Base-by-base conservation (phyloP, 441 rosid species). In the Melastoma candidum region DNA sequence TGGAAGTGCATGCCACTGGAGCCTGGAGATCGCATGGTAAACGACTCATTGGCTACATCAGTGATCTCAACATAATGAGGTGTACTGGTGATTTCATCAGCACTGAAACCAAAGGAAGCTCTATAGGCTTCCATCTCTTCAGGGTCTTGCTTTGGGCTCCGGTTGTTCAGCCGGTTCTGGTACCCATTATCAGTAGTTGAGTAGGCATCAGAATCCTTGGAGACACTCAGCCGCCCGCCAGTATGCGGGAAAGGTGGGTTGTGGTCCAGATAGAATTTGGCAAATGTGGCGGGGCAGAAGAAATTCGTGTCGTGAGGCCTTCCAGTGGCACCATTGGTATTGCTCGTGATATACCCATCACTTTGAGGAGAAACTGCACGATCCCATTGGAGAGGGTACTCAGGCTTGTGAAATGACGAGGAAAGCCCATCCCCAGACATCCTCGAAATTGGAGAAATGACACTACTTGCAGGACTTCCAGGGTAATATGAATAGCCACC, bases 101-200 rank as follows among this genome's bases (percentile, higher is more conserved):
- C 98, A 63, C 98, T 93, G 71, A 93, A 93, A 44, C 98, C 97
- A 76, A 93, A 93, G 44, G 98, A 93, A 59, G 98, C 98, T 61
- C 98, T 84, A 54, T 93, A 93, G 43, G 98, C 97, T 82, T 88
- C 98, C 43, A 84, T 54, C 63, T 93, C 98, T 70, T 93, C 98
- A 55, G 71, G 85, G 61, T 92, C 98, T 71, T 82, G 95, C 68
- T 81, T 88, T 11, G 93, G 79, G 72, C 79, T 80, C 73, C 75
- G 84, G 48, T 59, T 79, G 11, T 49, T 48, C 59, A 79, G 94
- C 71, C 87, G 75, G 54, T 62, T 87, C 69, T 87, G 96, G 63
- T 70, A 72, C 26, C 80, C 90, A 55, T 77, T 84, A 61, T 77
- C 82, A 59, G 63, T 54, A 7, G 76, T 9, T 46, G 85, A 70